phyloP scores from a whole-genome alignment of 108 stramenopile species.

The Aurantiochytrium sp. region DNA sequence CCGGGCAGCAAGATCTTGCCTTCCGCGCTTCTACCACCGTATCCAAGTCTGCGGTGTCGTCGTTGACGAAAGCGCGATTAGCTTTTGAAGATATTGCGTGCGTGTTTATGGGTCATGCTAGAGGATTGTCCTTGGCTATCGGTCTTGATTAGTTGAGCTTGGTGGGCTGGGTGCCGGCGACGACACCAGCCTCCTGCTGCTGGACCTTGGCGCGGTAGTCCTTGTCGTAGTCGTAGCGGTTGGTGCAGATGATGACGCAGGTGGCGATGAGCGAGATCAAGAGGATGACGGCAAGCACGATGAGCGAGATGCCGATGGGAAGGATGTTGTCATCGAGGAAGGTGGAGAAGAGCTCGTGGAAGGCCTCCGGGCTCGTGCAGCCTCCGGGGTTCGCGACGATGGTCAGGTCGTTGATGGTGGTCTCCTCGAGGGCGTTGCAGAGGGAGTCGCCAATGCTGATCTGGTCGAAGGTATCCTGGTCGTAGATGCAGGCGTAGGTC shows the following conservation, averaged over 20 bases:
- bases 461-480: not conserved
- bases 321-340: slow-evolving; percentile 17
- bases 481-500: not conserved
- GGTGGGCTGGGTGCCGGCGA: slow-evolving; percentile 1
- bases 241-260: slow-evolving; percentile 19
- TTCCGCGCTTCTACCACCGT: no score
- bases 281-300: not conserved
- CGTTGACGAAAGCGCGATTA: no score
- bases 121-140: no score
- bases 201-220: slow-evolving; percentile 8
- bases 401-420: not conserved
- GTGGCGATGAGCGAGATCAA: not conserved
- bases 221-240: slow-evolving; percentile 18
- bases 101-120: no score
- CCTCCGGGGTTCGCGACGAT: not conserved
- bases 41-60: no score
- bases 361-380: not conserved
- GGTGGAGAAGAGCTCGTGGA: not conserved
- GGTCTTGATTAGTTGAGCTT: not conserved
- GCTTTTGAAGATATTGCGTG: no score
- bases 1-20: no score
- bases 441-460: not conserved
- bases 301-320: not conserved
- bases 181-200: slow-evolving; percentile 26
- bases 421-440: not conserved